These are phyloP conservation scores for Pichia sp. DNA, from an alignment of 1,139 yeast genomes.

Conservation along the genomic window DNA sequence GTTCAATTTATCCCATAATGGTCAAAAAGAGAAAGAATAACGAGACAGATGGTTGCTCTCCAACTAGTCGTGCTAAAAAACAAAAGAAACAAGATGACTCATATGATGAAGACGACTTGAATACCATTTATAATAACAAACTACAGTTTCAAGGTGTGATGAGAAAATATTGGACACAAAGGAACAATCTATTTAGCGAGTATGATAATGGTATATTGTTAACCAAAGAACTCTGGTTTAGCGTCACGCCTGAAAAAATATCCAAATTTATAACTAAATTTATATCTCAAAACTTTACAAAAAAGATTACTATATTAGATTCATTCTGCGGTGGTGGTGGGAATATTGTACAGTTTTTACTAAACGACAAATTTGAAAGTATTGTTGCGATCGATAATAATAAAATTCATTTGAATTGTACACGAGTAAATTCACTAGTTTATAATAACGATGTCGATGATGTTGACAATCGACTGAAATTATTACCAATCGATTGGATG, in stretches of 20 bases:
- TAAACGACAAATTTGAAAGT: conserved; percentile 36
- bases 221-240: conserved; percentile 80
- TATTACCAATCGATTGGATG: conserved; percentile 50
- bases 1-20: not conserved
- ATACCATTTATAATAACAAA: conserved; percentile 9
- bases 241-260: conserved; percentile 80
- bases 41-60: not conserved
- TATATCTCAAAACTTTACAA: conserved; percentile 38
- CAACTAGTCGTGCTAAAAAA: not conserved
- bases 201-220: conserved; percentile 68
- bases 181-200: conserved; percentile 51
- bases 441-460: conserved; percentile 33
- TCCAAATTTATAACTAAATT: conserved; percentile 61
- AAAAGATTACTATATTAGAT: conserved; percentile 39
- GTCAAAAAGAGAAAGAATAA: not conserved
- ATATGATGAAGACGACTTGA: conserved; percentile 9
- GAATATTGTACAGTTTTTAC: conserved; percentile 77
- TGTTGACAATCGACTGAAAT: conserved; percentile 42
- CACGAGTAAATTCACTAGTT: conserved; percentile 58
- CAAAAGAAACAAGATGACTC: not conserved
- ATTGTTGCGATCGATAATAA: conserved; percentile 68
- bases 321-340: conserved; percentile 97
- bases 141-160: conserved; percentile 22
- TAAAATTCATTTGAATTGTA: conserved; percentile 54
- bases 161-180: conserved; percentile 52